Evolutionary conservation across 495 filamentous ascomycete species (phyloP), one percentile per base, ranked within the genome.

Genomic region (Penicillium atrosanguineum): DNA sequence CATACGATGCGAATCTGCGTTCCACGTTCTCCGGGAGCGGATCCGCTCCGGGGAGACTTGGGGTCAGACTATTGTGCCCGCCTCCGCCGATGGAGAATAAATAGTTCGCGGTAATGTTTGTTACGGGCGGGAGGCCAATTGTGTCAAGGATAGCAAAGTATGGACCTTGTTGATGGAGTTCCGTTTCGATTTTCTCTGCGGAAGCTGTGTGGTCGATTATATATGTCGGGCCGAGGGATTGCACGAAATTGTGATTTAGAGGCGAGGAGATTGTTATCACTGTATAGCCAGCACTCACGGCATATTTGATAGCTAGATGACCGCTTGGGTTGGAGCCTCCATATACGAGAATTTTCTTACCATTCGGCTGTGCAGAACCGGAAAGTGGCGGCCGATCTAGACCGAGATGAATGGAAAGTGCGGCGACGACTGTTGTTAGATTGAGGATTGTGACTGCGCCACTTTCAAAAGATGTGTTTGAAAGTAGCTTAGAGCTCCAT

Each of bases 251-350:
- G 15, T 31, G 20, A 44, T 73, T 67, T n/a, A 52, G 39, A 1
- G 65, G 52, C 6, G 69, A 70, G 14, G 66, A 66, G 6, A 69
- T 72, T 1, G 70, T 70, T 3, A 72, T 50, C 26, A 70, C 68
- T 18, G 45, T 57, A 36, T 70, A 70, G 1, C 70, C 67, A 4
- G 69, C 65, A 25, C 44, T 44, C 4, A 31, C 26, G 9, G 63
- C 67, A 44, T 57, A 62, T 44, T 66, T 42, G 16, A 73, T 47
- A 14, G 69, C 62, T 16, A 63, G 50, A 16, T 65, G 54, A 15
- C 69, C 69, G 31, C 54, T 31, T 18, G 44, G 53, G 9, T 54
- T 62, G 7, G 65, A 65, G 1, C 69, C 70, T 3, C 70, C 69
- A 48, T 67, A 72, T 29, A 70, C 55, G 8, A 73, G 46, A 23